These are phyloP conservation scores for Aspergillus piperis DNA, from an alignment of 2,329 filamentous ascomycete genomes.

Conservation along the genomic window DNA sequence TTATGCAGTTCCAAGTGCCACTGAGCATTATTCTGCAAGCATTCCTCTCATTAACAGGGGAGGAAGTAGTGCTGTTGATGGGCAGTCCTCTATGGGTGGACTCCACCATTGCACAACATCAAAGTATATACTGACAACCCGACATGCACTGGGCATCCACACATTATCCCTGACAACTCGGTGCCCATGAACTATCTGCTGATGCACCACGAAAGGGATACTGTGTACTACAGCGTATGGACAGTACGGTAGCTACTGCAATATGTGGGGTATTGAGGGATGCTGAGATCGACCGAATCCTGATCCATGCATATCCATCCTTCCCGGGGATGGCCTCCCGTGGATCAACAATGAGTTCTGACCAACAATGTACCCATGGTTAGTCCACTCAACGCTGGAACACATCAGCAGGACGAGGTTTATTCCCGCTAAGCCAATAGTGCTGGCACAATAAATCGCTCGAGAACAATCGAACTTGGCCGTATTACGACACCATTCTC, in stretches of 20 bases:
- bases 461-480: neutral
- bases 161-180: neutral
- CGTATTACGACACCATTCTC: constrained; percentile 17
- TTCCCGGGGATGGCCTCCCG: neutral
- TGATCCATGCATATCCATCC: neutral
- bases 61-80: neutral
- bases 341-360: constrained; percentile 4
- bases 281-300: constrained; percentile 1
- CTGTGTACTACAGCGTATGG: neutral
- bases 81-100: neutral
- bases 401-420: constrained; percentile 1
- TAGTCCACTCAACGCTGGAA: neutral
- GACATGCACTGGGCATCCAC: neutral
- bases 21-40: neutral
- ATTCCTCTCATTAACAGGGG: neutral
- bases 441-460: neutral
- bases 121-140: neutral
- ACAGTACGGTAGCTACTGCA: neutral
- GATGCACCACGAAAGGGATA: neutral
- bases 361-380: neutral
- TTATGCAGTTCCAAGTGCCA: neutral
- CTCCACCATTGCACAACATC: neutral
- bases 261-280: neutral
- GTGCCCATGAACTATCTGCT: neutral
- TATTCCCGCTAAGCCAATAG: neutral